Evolutionary conservation across 257 asterid genomes (phyloP).

Genomic region (Gynochthodes officinalis): DNA sequence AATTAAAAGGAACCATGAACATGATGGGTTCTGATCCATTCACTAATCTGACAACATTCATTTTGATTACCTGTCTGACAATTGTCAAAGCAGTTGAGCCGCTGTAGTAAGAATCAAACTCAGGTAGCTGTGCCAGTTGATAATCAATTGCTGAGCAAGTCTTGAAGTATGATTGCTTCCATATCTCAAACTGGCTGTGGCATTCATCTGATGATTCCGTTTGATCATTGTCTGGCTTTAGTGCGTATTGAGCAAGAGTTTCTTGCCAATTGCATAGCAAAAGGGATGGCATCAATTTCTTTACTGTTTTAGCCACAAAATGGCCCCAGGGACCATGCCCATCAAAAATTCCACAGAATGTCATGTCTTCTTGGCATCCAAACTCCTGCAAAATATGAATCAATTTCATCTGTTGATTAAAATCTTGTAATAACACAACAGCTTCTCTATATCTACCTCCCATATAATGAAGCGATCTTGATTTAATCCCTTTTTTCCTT

Average conservation of each 20-base stretch:
- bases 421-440: no score
- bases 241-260: constrained; percentile 33
- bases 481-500: constrained; percentile 67
- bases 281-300: constrained; percentile 52
- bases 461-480: constrained; percentile 62
- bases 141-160: constrained; percentile 68
- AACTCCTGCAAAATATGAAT: constrained; percentile 43
- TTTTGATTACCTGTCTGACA: constrained; percentile 52
- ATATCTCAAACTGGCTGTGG: constrained; percentile 37
- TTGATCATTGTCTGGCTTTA: constrained; percentile 19
- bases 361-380: constrained; percentile 70
- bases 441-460: constrained; percentile 58
- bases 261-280: constrained; percentile 69
- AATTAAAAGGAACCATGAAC: neutral
- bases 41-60: neutral
- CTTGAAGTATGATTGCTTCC: constrained; percentile 57
- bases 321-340: constrained; percentile 95
- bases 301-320: constrained; percentile 50
- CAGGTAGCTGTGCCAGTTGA: constrained; percentile 43
- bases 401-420: neutral
- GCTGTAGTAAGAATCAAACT: constrained; percentile 62
- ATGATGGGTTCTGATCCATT: neutral
- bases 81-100: constrained; percentile 66
- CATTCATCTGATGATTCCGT: constrained; percentile 23
- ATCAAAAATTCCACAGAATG: constrained; percentile 73